phyloP scores from a whole-genome alignment of 116 monocot species.

The Zostera marina region DNA sequence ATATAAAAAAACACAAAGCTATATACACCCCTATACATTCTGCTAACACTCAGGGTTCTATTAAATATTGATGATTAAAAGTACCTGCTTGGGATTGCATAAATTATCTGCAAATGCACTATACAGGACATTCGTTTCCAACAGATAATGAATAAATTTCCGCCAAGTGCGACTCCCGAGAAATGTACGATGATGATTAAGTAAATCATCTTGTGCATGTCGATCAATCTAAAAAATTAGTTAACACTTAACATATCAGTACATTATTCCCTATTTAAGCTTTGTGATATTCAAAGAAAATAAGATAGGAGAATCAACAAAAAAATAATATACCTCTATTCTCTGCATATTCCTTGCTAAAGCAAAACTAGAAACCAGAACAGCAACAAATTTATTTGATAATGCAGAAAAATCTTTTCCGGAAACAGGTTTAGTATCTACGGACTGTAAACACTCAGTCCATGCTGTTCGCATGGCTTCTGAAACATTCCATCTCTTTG shows the following conservation, averaged over 20 bases:
- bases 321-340: conserved; percentile 42
- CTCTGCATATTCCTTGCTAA: conserved; percentile 79
- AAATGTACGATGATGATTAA: conserved; percentile 36
- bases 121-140: conserved; percentile 64
- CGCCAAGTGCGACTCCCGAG: conserved; percentile 60
- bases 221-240: conserved; percentile 61
- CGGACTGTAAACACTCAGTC: conserved; percentile 66
- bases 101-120: conserved; percentile 44
- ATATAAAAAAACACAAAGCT: background rate
- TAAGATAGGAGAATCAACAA: background rate
- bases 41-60: background rate
- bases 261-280: background rate
- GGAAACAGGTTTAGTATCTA: conserved; percentile 48
- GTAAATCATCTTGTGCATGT: conserved; percentile 40
- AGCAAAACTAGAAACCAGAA: conserved; percentile 83
- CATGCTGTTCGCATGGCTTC: conserved; percentile 94
- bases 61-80: background rate
- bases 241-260: conserved; percentile 6
- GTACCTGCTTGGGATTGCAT: conserved; percentile 49
- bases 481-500: conserved; percentile 81
- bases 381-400: conserved; percentile 78
- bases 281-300: background rate
- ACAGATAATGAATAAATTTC: conserved; percentile 68
- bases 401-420: conserved; percentile 72
- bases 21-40: background rate